These are phyloP conservation scores for Penicillium chermesinum DNA, from an alignment of 495 filamentous ascomycete species.

Conservation along the genomic window DNA sequence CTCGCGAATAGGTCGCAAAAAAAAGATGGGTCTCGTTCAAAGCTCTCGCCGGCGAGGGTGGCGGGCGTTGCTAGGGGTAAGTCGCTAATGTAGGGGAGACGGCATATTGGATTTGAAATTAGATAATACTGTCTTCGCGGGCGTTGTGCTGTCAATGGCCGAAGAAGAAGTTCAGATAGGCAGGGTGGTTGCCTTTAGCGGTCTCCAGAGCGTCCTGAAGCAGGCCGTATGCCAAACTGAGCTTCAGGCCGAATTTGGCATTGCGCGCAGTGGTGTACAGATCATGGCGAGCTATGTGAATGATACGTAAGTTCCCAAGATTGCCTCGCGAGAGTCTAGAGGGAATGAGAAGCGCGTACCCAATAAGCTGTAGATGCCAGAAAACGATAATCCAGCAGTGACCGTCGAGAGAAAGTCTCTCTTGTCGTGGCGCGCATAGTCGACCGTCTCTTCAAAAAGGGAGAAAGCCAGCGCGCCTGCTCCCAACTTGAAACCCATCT, in stretches of 20 bases:
- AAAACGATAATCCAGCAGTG: constrained; percentile 71
- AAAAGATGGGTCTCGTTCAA: too few relatives aligned
- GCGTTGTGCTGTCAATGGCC: constrained; percentile 29
- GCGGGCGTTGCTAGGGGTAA: too few relatives aligned
- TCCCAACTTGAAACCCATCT: constrained; percentile 65
- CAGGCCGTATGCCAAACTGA: constrained; percentile 76
- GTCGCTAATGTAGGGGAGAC: too few relatives aligned
- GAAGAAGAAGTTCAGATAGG: constrained; percentile 65
- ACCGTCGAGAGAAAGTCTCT: constrained; percentile 17
- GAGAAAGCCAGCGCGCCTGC: constrained; percentile 64
- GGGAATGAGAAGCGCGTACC: constrained; percentile 47
- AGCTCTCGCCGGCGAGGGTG: too few relatives aligned
- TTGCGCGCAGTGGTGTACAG: constrained; percentile 77
- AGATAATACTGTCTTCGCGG: constrained; percentile 14
- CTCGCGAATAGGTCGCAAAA: too few relatives aligned
- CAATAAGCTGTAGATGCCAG: constrained; percentile 81
- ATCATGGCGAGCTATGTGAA: constrained; percentile 66
- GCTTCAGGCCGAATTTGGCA: constrained; percentile 69
- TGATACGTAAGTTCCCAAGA: constrained; percentile 13
- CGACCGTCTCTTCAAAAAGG: constrained; percentile 76
- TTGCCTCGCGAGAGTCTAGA: constrained; percentile 1
- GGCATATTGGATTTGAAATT: constrained; percentile 4
- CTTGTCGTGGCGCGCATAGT: constrained; percentile 56
- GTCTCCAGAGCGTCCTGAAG: constrained; percentile 66
- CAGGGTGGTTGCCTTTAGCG: constrained; percentile 60